Evolutionary conservation across 805 yeast species (phyloP), one percentile per base, ranked within the genome.

Genomic region (Clavispora vitiphila): DNA sequence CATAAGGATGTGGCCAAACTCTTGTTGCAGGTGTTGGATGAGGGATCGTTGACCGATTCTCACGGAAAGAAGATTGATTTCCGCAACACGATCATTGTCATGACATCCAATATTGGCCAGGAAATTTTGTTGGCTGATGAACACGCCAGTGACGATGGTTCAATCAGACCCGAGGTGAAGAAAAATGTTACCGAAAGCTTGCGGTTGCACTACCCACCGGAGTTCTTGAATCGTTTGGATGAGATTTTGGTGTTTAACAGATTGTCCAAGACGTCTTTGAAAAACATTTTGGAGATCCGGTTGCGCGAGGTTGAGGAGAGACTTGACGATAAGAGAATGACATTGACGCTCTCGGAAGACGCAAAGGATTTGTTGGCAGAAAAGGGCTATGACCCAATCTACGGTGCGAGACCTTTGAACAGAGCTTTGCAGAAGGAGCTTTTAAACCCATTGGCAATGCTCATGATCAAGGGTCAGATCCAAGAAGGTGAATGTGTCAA

Each of bases 21-120:
- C 31, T 69, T 91, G 37, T 68, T 91, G 45, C 99, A 93, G 64
- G 98, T 91, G 0, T 70, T 91, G 40, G 99, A 91, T 62, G 99
- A 91, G 64, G 99, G 99, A 42, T 80, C 85, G 40, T 73, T 91
- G 53, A 91, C 98, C 0, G 99, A 91, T 60, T 84, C 96, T 2
- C 96, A 89, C 56, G 99, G 99, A 23, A 86, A 89, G 45, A 85
- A 83, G 51, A 88, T 93, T 37, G 97, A 93, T 61, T 91, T 91
- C 78, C 79, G 90, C 51, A 93, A 93, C 62, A 87, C 98, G 0
- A 85, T 91, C 42, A 88, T 91, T 55, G 95, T 93, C 11, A 88
- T 91, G 96, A 91, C 99, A 0, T 86, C 96, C 2, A 91, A 91
- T 62, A 86, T 93, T 54, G 99, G 99, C 8, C 98, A 93, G 63